Evolutionary conservation across 441 rosid species (phyloP), one percentile per base, ranked within the genome.

Genomic region (Pelargonium cotyledonis): DNA sequence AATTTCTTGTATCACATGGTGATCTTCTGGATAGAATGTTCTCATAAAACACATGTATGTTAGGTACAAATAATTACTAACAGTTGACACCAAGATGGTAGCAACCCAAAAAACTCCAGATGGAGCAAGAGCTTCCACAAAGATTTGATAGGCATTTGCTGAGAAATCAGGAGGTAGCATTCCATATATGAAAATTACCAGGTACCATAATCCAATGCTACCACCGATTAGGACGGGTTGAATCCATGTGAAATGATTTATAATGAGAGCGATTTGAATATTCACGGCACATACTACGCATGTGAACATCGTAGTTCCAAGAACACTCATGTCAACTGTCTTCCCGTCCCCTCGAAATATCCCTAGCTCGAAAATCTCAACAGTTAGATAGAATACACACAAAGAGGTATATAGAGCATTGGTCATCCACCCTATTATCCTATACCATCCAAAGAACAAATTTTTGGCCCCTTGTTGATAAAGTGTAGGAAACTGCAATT

Each of bases 171-270:
- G 99, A 66, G 98, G 79, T 46, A 88, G 12, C 96, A 91, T 79
- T 51, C 99, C 98, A 1, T 87, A 95, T 66, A 91, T 82, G 11
- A 89, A 68, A n/a, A 95, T 91, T 76, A 88, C 93, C 66, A 89
- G 65, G 77, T 84, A 92, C 99, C 99, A 95, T 21, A 86, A 72
- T 15, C 76, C 83, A 40, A 92, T 76, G 84, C 98, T 95, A 43
- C 98, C 98, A 97, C 97, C 92, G 70, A 95, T 88, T 40, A 90
- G 80, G 53, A 92, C 72, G 73, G 92, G 99, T 67, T 95, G 99
- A 75, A 92, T 92, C 99, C 99, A 95, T 67, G 99, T 95, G 83
- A 90, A 95, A 82, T 92, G 99, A 84, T 94, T 89, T 86, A 95
- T 86, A 0, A 89, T 89, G 63, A 95, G 92, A 0, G 98, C 97